A percentile compares a stretch with the other conserved stretches of the same genome.
phyloP scores from a whole-genome alignment of 495 filamentous ascomycete species.

The Xylaria acuta region DNA sequence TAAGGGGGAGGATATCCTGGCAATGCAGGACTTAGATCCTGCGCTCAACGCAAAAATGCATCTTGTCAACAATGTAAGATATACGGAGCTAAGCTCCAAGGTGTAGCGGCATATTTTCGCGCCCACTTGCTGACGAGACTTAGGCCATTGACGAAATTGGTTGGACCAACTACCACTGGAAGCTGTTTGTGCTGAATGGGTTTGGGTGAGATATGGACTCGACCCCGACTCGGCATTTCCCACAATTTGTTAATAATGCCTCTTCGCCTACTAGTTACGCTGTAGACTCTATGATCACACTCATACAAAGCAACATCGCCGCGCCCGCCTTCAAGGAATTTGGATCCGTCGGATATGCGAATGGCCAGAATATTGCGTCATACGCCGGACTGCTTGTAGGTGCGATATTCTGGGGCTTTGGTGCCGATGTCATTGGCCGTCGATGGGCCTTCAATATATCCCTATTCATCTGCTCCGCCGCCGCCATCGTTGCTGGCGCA shows the following conservation, averaged over 20 bases:
- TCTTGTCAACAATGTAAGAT: slow-evolving; percentile 70
- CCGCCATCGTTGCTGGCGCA: slow-evolving; percentile 70
- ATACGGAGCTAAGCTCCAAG: neutral
- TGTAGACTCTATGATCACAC: slow-evolving; percentile 71
- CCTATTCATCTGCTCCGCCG: slow-evolving; percentile 69
- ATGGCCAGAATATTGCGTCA: slow-evolving; percentile 66
- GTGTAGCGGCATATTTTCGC: neutral
- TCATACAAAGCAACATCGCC: slow-evolving; percentile 71
- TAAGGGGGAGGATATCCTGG: slow-evolving; percentile 57
- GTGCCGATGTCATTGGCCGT: slow-evolving; percentile 74
- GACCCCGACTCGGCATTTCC: slow-evolving; percentile 13
- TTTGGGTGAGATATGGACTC: slow-evolving; percentile 60
- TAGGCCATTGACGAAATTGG: slow-evolving; percentile 78
- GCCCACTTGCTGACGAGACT: neutral
- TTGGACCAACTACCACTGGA: slow-evolving; percentile 70
- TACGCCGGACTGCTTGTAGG: slow-evolving; percentile 76
- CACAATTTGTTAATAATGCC: neutral
- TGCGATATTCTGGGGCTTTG: slow-evolving; percentile 81
- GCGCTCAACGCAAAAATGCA: slow-evolving; percentile 72
- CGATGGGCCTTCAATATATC: slow-evolving; percentile 77
- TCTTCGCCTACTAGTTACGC: slow-evolving; percentile 56
- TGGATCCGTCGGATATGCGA: slow-evolving; percentile 54
- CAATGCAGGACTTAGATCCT: slow-evolving; percentile 62
- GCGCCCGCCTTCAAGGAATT: slow-evolving; percentile 64
- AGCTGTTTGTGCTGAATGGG: slow-evolving; percentile 69